Evolutionary conservation across 768 basidiomycete genomes (phyloP), one percentile per base, ranked within the genome.

Genomic region (Stropharia rugosoannulata): DNA sequence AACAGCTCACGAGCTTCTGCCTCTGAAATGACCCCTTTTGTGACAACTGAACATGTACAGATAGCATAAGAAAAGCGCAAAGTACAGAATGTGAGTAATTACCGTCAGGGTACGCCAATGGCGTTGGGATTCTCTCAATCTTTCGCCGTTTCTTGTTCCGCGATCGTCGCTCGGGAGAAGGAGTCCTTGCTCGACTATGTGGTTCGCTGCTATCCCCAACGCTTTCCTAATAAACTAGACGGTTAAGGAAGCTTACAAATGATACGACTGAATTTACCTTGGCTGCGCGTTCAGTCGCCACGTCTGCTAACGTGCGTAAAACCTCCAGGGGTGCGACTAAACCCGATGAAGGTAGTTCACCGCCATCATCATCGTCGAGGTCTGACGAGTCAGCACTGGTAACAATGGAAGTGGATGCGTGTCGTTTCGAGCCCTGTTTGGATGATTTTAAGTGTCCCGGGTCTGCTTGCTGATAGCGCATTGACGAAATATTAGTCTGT

Each of bases 261-360:
- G 15, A 19, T 36, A 27, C 35, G 50, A 48, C 36, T 68, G 19
- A 19, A 75, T 32, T 52, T 66, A 87, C 90, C 80, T 89, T 89
- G 50, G 85, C 85, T 58, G 88, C 90, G 50, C 87, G 80, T 67
- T 90, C 84, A 55, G 84, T 86, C 36, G 90, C 90, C 29, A 90
- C 89, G 73, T 90, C 89, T 37, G 90, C 90, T 56, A 93, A 71
- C 45, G 89, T 87, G 59, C 89, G 78, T 49, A 93, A 75, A 40
- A 93, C 91, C 72, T 92, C 90, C 86, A 89, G 90, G 48, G 93
- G 93, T 8, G 91, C 92, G 51, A 92, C 85, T 45, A 94, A 80
- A 46, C 93, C 90, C 39, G 81, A 82, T 37, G 88, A 87, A 0
- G 93, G 92, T 12, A 94, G 71, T 66, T 89, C 92, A 15, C 88